These are phyloP conservation scores for Agaricales sp. DNA, from an alignment of 1,284 basidiomycete genomes.

Conservation along the genomic window DNA sequence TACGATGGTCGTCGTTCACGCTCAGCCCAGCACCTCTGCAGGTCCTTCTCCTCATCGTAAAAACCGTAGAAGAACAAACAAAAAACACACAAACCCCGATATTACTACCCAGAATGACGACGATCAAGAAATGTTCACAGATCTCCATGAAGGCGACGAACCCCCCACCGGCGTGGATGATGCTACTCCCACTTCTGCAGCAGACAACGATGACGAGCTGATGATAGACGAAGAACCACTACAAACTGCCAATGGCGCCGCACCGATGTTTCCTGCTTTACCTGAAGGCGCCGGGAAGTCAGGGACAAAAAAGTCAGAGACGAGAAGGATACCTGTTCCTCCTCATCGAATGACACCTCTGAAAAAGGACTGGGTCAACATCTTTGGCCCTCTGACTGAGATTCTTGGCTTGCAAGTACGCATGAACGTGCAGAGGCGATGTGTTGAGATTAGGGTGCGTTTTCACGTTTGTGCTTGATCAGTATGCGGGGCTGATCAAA, in stretches of 20 bases:
- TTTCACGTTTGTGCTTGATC: too few relatives aligned
- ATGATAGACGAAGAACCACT: slow-evolving; percentile 48
- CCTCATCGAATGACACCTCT: slow-evolving; percentile 96
- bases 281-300: slow-evolving; percentile 44
- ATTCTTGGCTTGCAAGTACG: slow-evolving; percentile 90
- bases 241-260: slow-evolving; percentile 29
- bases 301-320: slow-evolving; percentile 60
- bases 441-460: slow-evolving; percentile 87
- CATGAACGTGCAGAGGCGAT: slow-evolving; percentile 87
- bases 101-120: too few relatives aligned
- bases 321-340: slow-evolving; percentile 80
- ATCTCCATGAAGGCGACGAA: background rate
- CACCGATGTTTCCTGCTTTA: slow-evolving; percentile 58
- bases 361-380: slow-evolving; percentile 95
- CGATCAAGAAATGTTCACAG: background rate
- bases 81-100: background rate
- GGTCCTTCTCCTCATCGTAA: background rate
- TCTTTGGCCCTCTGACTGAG: slow-evolving; percentile 95
- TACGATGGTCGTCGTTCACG: background rate
- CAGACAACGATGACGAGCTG: slow-evolving; percentile 43
- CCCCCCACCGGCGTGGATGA: background rate
- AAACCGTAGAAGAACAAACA: background rate
- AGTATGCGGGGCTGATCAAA: background rate
- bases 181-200: slow-evolving; percentile 5
- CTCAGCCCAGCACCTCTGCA: background rate